Conservation (phyloP, 257 asterid genomes). For the Solanum chaucha region DNA sequence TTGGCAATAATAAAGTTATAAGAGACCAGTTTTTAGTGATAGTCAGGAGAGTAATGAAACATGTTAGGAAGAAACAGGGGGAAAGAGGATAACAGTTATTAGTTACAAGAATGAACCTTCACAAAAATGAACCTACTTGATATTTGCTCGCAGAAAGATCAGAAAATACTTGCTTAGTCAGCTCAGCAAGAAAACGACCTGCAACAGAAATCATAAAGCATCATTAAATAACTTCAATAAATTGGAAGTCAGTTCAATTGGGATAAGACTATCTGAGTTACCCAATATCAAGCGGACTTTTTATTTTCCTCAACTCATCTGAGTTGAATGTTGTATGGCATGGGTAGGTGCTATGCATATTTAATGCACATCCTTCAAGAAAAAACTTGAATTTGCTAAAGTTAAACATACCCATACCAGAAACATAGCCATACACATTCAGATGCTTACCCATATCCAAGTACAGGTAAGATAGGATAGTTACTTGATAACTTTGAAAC, state of each 20-base stretch:
- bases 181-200: conserved; percentile 96
- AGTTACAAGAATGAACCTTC: conserved; percentile 8
- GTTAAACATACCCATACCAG: background rate
- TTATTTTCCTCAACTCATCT: background rate
- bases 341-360: background rate
- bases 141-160: conserved; percentile 88
- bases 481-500: background rate
- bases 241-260: background rate
- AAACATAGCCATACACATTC: background rate
- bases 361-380: background rate
- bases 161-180: conserved; percentile 85
- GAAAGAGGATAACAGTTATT: background rate
- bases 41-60: background rate
- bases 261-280: background rate
- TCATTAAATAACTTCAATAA: background rate
- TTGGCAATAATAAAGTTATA: background rate
- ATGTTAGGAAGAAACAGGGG: background rate
- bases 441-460: background rate
- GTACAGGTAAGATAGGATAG: background rate
- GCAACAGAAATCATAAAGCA: conserved; percentile 20
- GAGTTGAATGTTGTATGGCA: background rate
- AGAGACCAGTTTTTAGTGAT: background rate
- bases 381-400: background rate
- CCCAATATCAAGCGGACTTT: background rate
- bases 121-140: conserved; percentile 46